Conservation (phyloP, 345 rosid species). For the Corchorus olitorius region DNA sequence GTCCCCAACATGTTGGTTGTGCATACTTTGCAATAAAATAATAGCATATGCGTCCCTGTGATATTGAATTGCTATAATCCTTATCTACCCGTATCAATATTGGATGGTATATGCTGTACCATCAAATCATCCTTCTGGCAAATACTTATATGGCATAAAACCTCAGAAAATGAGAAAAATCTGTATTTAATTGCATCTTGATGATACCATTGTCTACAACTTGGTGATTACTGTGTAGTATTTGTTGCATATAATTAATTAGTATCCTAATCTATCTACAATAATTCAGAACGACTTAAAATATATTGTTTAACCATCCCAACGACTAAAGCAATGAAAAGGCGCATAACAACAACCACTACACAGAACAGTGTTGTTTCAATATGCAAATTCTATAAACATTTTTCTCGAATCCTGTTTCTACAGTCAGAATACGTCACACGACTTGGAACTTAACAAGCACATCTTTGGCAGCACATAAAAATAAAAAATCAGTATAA, state of each 20-base stretch:
- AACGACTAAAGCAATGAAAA: background rate
- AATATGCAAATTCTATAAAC: background rate
- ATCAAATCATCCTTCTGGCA: background rate
- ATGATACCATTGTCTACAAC: conserved; percentile 3
- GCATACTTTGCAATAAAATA: no score
- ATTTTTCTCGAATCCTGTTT: conserved; percentile 3
- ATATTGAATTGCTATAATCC: no score
- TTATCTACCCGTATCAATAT: background rate
- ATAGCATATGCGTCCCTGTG: no score
- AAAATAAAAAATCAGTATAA: background rate
- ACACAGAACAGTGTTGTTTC: background rate
- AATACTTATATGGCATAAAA: background rate
- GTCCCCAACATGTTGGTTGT: no score
- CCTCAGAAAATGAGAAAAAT: conserved; percentile 2
- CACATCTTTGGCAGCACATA: conserved; percentile 10
- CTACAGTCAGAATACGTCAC: background rate
- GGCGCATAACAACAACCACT: background rate
- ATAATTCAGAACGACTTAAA: background rate
- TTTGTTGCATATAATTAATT: background rate
- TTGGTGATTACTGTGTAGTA: background rate
- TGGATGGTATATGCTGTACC: background rate
- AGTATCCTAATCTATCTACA: background rate
- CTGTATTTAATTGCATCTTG: background rate
- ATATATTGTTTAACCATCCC: background rate
- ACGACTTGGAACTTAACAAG: background rate